Conservation (phyloP, 140 eudicot genomes). For the Erigeron philadelphicus region DNA sequence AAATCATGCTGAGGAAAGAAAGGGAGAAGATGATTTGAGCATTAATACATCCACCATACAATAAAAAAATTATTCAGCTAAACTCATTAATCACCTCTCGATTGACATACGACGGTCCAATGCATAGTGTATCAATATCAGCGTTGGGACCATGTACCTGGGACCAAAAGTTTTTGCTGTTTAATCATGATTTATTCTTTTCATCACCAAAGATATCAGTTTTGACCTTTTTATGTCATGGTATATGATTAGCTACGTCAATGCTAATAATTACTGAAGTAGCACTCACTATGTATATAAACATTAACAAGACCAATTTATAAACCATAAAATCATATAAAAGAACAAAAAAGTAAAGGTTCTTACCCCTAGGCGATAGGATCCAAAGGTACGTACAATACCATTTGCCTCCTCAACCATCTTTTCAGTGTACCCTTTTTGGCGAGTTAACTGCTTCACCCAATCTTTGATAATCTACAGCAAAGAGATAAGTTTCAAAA, state of each 20-base stretch:
- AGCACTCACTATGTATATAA: neutral
- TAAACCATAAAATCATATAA: conserved; percentile 8
- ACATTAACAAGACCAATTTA: neutral
- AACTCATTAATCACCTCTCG: conserved; percentile 56
- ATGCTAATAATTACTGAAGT: neutral
- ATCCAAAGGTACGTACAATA: conserved; percentile 50
- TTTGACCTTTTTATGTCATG: conserved; percentile 4
- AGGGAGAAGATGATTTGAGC: conserved; percentile 18
- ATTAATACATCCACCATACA: conserved; percentile 7
- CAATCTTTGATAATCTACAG: conserved; percentile 48
- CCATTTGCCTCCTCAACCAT: conserved; percentile 60
- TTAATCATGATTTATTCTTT: conserved; percentile 16
- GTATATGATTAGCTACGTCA: neutral
- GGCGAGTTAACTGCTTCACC: conserved; percentile 52
- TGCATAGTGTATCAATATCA: conserved; percentile 81
- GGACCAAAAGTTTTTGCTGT: conserved; percentile 15
- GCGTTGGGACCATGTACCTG: conserved; percentile 97
- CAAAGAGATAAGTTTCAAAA: neutral
- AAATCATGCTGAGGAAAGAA: conserved; percentile 50
- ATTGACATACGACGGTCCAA: conserved; percentile 80
- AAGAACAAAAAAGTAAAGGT: neutral
- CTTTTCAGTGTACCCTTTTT: conserved; percentile 46
- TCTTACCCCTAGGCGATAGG: conserved; percentile 55
- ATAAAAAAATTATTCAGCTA: neutral
- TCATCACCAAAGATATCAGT: conserved; percentile 1